These are phyloP conservation scores for Mycoemilia scoparia DNA, from an alignment of 192 early-diverging fungal genomes.

Conservation along the genomic window DNA sequence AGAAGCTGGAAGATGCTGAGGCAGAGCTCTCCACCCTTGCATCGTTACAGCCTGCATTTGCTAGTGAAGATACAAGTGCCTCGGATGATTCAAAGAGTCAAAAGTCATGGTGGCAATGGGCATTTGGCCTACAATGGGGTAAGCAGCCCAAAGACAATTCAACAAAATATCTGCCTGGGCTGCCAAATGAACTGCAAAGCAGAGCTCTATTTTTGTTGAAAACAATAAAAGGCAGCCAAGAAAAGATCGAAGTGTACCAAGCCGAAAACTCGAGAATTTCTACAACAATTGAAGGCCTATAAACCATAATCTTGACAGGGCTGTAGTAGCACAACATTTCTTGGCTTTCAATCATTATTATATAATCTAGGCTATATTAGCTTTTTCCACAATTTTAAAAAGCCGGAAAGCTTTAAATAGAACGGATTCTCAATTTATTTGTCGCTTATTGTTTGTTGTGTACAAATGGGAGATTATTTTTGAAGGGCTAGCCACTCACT, in stretches of 20 bases:
- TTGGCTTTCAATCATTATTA: too few relatives aligned
- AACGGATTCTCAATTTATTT: too few relatives aligned
- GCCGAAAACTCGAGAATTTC: slow-evolving; percentile 13
- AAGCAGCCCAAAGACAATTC: not conserved
- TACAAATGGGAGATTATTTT: too few relatives aligned
- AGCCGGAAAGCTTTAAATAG: too few relatives aligned
- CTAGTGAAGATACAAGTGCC: slow-evolving; percentile 2
- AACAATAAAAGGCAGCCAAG: slow-evolving; percentile 33
- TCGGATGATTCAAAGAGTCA: not conserved
- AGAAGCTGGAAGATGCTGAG: slow-evolving; percentile 42
- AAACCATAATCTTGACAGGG: too few relatives aligned
- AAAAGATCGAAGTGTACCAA: slow-evolving; percentile 35
- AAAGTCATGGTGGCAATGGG: not conserved
- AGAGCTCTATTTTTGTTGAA: slow-evolving; percentile 38
- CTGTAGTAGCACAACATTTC: too few relatives aligned
- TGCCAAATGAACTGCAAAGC: slow-evolving; percentile 38
- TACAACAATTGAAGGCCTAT: too few relatives aligned
- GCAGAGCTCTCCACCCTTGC: slow-evolving; percentile 25
- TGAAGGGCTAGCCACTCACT: too few relatives aligned
- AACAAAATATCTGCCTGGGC: slow-evolving; percentile 14
- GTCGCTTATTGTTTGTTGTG: too few relatives aligned
- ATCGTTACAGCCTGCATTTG: not conserved
- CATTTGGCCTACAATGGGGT: too few relatives aligned
- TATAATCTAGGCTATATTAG: too few relatives aligned
- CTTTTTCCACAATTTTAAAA: too few relatives aligned